A percentile compares a stretch with the other conserved stretches of the same genome.
These are phyloP conservation scores for Sarocladiaceae sp. DNA, from an alignment of 2,329 filamentous ascomycete species.

Conservation along the genomic window DNA sequence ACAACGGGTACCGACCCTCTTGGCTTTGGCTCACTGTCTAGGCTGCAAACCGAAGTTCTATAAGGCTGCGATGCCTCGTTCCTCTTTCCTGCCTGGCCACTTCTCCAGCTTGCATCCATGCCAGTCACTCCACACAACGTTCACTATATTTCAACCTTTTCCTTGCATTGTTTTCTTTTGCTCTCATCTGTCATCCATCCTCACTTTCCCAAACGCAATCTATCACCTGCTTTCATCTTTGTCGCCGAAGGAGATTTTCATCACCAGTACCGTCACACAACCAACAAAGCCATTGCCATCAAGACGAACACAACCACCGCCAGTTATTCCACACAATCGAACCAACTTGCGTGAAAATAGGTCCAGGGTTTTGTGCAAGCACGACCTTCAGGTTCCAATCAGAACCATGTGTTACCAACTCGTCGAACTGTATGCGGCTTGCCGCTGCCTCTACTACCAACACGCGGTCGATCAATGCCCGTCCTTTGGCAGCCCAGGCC, in stretches of 20 bases:
- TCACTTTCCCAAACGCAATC: neutral
- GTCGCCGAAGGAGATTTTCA: neutral
- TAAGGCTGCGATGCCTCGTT: conserved; percentile 51
- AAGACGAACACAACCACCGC: too few relatives aligned
- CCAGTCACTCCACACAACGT: conserved; percentile 2
- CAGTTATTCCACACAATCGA: too few relatives aligned
- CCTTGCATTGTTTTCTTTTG: conserved; percentile 7
- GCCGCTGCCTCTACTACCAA: conserved; percentile 82
- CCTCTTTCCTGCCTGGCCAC: conserved; percentile 23
- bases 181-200: neutral
- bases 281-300: neutral
- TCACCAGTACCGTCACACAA: neutral
- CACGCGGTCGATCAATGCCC: conserved; percentile 82
- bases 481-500: conserved; percentile 68
- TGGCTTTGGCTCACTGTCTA: conserved; percentile 17
- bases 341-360: too few relatives aligned
- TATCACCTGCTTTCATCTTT: neutral
- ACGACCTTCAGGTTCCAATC: neutral
- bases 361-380: conserved; percentile 42
- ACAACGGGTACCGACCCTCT: neutral
- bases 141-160: conserved; percentile 8
- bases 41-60: conserved; percentile 32
- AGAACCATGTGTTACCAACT: conserved; percentile 79
- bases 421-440: conserved; percentile 80
- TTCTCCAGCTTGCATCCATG: conserved; percentile 8